Evolutionary conservation across 441 rosid genomes (phyloP).

Genomic region (Eruca vesicaria): DNA sequence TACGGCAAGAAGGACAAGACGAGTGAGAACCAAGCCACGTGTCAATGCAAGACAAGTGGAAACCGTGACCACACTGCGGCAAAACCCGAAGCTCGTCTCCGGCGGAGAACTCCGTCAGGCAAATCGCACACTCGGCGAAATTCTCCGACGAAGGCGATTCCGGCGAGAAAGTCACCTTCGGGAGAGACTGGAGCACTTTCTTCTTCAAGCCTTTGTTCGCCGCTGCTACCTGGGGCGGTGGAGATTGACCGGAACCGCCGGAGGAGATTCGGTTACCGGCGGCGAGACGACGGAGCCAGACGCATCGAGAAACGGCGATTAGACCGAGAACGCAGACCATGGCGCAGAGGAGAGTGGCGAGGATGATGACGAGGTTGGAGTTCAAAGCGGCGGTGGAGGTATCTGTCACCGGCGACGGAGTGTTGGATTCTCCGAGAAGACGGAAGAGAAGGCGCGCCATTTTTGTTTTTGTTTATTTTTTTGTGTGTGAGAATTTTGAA

Average conservation of each 20-base stretch:
- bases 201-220: constrained; percentile 90
- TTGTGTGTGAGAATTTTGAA: background rate
- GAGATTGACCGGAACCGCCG: constrained; percentile 16
- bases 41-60: constrained; percentile 89
- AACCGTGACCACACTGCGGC: constrained; percentile 90
- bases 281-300: constrained; percentile 74
- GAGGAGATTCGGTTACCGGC: constrained; percentile 19
- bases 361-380: constrained; percentile 74
- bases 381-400: constrained; percentile 45
- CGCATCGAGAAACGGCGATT: constrained; percentile 67
- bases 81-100: constrained; percentile 85
- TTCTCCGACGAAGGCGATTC: constrained; percentile 42
- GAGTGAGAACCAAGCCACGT: constrained; percentile 94
- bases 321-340: constrained; percentile 74
- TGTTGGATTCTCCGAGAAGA: constrained; percentile 30
- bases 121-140: constrained; percentile 76
- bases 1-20: constrained; percentile 97
- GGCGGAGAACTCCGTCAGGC: constrained; percentile 57
- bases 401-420: constrained; percentile 31
- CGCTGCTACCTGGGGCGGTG: constrained; percentile 29
- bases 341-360: constrained; percentile 85
- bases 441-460: constrained; percentile 32
- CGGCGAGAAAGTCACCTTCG: constrained; percentile 47
- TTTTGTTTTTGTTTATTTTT: background rate
- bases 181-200: constrained; percentile 73